These are phyloP conservation scores for Ceratobasidium sp. DNA, from an alignment of 1,284 basidiomycete species.

Conservation along the genomic window DNA sequence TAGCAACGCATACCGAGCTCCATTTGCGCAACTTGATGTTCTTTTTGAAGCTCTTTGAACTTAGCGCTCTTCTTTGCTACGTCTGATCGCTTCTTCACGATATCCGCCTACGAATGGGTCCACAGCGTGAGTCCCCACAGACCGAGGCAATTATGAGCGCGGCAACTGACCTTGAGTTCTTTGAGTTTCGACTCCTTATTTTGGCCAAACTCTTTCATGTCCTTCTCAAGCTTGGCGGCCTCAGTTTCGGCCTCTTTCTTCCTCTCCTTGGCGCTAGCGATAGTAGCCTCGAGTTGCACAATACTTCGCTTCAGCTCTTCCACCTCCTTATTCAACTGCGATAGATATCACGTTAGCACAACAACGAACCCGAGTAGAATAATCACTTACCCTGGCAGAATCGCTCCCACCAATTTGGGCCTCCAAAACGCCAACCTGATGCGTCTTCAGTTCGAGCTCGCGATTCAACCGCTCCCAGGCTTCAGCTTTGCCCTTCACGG, in stretches of 20 bases:
- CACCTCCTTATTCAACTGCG: slow-evolving; percentile 85
- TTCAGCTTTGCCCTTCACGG: slow-evolving; percentile 69
- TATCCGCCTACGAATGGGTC: slow-evolving; percentile 70
- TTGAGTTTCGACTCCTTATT: slow-evolving; percentile 98
- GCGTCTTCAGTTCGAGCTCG: slow-evolving; percentile 90
- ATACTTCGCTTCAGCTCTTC: slow-evolving; percentile 79
- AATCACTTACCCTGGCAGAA: slow-evolving; percentile 78
- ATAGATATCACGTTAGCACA: not conserved
- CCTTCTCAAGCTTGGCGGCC: slow-evolving; percentile 88
- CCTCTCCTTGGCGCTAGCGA: slow-evolving; percentile 79
- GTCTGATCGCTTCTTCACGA: slow-evolving; percentile 83
- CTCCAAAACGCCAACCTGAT: slow-evolving; percentile 86
- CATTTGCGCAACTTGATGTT: slow-evolving; percentile 87
- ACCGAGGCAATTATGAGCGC: slow-evolving; percentile 58
- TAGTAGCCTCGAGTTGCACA: slow-evolving; percentile 72
- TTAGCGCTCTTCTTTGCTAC: slow-evolving; percentile 84
- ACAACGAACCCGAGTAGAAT: slow-evolving; percentile 1
- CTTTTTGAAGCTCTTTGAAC: slow-evolving; percentile 91
- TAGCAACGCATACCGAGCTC: slow-evolving; percentile 80
- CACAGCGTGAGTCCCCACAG: slow-evolving; percentile 2
- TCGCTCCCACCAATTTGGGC: slow-evolving; percentile 92
- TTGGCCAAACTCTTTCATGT: slow-evolving; percentile 98
- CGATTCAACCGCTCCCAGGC: slow-evolving; percentile 76
- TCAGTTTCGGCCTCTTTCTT: slow-evolving; percentile 84
- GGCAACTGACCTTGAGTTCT: slow-evolving; percentile 81